Evolutionary conservation across 192 early-diverging fungal genomes (phyloP).

Genomic region (Helicostylum pulchrum): DNA sequence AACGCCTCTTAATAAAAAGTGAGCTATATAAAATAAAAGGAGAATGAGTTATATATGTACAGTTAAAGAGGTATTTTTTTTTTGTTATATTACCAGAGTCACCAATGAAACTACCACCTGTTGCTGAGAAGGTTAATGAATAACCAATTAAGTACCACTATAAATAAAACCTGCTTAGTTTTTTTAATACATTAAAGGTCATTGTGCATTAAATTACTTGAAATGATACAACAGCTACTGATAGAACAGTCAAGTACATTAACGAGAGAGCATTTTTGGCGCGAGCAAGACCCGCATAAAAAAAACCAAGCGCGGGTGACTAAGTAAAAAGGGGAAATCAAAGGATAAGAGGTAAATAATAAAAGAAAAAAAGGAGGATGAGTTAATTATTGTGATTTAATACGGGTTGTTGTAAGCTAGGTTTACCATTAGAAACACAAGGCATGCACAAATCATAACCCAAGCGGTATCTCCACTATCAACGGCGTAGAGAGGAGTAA

Average conservation of each 20-base stretch:
- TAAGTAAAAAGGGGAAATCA: background rate
- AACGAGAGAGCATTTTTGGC: slow-evolving; percentile 80
- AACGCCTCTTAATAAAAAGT: slow-evolving; percentile 61
- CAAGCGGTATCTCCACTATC: slow-evolving; percentile 70
- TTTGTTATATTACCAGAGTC: slow-evolving; percentile 45
- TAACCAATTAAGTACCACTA: slow-evolving; percentile 75
- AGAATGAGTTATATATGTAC: background rate
- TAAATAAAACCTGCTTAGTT: background rate
- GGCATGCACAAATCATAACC: slow-evolving; percentile 64
- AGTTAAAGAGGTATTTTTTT: background rate
- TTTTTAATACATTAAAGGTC: background rate
- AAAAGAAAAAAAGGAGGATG: background rate
- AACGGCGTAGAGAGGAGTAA: background rate
- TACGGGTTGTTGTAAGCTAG: background rate
- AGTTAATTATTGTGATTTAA: too few relatives aligned
- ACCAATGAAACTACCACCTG: slow-evolving; percentile 70
- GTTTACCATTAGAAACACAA: slow-evolving; percentile 69
- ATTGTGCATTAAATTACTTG: slow-evolving; percentile 21
- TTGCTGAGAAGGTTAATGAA: slow-evolving; percentile 65
- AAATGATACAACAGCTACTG: slow-evolving; percentile 68
- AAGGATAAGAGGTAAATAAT: background rate
- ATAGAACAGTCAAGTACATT: slow-evolving; percentile 69
- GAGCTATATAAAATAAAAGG: slow-evolving; percentile 24
- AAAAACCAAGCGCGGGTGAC: slow-evolving; percentile 73
- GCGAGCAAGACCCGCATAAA: slow-evolving; percentile 72